These are phyloP conservation scores for Candida pini DNA, from an alignment of 805 yeast genomes.

Conservation along the genomic window DNA sequence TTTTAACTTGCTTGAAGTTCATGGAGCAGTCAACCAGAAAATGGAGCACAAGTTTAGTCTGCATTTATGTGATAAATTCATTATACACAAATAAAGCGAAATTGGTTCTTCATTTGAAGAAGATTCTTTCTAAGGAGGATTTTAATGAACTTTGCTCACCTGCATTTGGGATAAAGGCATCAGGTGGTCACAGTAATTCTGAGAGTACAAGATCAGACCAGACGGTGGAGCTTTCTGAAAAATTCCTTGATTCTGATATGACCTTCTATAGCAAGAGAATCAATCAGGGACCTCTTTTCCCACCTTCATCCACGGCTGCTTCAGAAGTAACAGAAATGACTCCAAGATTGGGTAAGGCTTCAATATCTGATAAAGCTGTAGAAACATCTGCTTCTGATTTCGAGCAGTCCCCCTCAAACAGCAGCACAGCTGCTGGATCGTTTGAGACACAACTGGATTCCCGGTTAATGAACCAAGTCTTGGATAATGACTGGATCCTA, in stretches of 20 bases:
- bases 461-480: too few relatives aligned
- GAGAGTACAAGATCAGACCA: background rate
- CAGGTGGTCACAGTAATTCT: background rate
- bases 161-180: background rate
- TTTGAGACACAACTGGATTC: background rate
- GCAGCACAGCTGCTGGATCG: background rate
- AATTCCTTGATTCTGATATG: too few relatives aligned
- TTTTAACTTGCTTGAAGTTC: conserved; percentile 4
- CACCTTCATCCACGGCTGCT: background rate
- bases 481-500: conserved; percentile 3
- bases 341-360: background rate
- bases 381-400: background rate
- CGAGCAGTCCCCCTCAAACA: background rate
- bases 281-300: background rate
- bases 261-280: too few relatives aligned
- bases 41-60: background rate
- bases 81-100: conserved; percentile 6
- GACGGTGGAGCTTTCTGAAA: too few relatives aligned
- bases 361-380: background rate
- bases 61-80: background rate
- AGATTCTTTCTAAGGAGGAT: conserved; percentile 3
- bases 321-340: background rate
- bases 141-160: conserved; percentile 2
- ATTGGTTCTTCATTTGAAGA: conserved; percentile 1
- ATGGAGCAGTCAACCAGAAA: conserved; percentile 3